A percentile compares a stretch with the other conserved stretches of the same genome.
phyloP scores from a whole-genome alignment of 306 rosid genomes.

The Cicer yamashitae region DNA sequence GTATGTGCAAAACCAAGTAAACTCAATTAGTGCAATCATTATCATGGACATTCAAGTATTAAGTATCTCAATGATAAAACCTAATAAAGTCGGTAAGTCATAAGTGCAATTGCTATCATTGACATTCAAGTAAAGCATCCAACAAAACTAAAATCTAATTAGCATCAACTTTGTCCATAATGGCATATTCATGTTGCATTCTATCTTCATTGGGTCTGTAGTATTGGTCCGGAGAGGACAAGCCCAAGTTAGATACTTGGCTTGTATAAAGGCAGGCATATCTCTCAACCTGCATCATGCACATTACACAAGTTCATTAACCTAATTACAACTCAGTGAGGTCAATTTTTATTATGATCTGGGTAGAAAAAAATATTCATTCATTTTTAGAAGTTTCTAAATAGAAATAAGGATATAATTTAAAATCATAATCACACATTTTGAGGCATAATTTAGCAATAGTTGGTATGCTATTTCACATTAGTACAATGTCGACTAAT shows the following conservation, averaged over 20 bases:
- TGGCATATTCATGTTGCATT: slow-evolving; percentile 90
- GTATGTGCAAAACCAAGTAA: no score
- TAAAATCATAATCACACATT: no score
- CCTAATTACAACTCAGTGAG: background rate
- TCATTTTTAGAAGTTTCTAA: background rate
- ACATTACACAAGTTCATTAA: background rate
- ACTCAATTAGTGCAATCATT: no score
- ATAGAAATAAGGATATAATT: background rate
- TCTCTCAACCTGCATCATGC: slow-evolving; percentile 80
- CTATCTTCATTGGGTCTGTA: slow-evolving; percentile 94
- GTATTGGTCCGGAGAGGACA: slow-evolving; percentile 85
- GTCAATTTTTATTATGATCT: slow-evolving; percentile 23
- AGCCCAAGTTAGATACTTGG: slow-evolving; percentile 83
- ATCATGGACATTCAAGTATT: no score
- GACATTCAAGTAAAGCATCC: background rate
- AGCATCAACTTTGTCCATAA: slow-evolving; percentile 30
- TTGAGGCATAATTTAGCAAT: slow-evolving; percentile 3
- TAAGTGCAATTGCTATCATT: background rate
- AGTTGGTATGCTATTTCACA: slow-evolving; percentile 1
- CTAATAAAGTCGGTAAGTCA: background rate
- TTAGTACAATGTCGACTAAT: no score
- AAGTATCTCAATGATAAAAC: background rate
- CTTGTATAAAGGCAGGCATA: slow-evolving; percentile 94
- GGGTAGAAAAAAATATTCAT: background rate
- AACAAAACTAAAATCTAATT: background rate